Percentiles rank a stretch among this genome's conserved stretches.
These are phyloP conservation scores for Pochonia chlamydosporia DNA, from an alignment of 2,329 filamentous ascomycete species.

Conservation along the genomic window DNA sequence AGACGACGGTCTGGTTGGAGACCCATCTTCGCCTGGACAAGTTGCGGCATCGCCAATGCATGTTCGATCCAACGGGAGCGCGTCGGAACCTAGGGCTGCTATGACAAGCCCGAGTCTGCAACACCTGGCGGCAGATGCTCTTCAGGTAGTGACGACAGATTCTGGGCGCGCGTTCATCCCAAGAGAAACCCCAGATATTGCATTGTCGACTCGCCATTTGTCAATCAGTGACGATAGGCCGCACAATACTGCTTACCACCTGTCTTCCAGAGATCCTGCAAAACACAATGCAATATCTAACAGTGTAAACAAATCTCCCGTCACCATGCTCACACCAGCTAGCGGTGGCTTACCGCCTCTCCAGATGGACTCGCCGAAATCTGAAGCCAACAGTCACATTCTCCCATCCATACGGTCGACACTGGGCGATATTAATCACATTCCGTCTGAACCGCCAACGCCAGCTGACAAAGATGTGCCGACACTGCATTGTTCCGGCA, in stretches of 20 bases:
- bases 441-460: conserved; percentile 22
- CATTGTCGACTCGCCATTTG: conserved; percentile 23
- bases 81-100: background rate
- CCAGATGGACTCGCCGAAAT: conserved; percentile 29
- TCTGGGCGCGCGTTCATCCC: conserved; percentile 8
- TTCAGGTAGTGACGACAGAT: conserved; percentile 20
- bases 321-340: conserved; percentile 16
- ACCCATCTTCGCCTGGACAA: background rate
- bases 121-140: conserved; percentile 25
- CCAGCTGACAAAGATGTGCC: conserved; percentile 26
- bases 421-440: conserved; percentile 27
- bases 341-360: conserved; percentile 30
- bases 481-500: conserved; percentile 15
- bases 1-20: conserved; percentile 27
- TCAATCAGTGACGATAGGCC: conserved; percentile 27
- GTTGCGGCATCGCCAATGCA: background rate
- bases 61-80: background rate
- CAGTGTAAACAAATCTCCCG: conserved; percentile 16
- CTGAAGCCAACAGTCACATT: conserved; percentile 27
- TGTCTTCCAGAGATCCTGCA: conserved; percentile 4
- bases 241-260: conserved; percentile 8
- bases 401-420: conserved; percentile 34
- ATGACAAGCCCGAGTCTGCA: conserved; percentile 17
- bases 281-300: conserved; percentile 10
- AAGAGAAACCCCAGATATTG: conserved; percentile 21